These are phyloP conservation scores for Colletotrichum sp. DNA, from an alignment of 2,329 filamentous ascomycete genomes.

Conservation along the genomic window DNA sequence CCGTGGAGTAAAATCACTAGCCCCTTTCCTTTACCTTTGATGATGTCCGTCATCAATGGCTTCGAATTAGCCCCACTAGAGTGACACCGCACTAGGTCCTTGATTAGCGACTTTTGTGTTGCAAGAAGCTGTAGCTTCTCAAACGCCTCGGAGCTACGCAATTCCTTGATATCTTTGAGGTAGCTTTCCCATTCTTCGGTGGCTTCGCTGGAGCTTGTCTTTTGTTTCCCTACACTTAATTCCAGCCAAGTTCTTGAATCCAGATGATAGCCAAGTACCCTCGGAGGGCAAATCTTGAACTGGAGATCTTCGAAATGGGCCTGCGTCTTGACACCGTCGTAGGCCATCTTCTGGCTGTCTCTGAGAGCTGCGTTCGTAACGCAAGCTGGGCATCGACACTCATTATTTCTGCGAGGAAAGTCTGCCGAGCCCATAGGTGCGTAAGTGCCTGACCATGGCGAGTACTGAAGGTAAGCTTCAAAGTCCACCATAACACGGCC, in stretches of 20 bases:
- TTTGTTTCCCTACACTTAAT: background rate
- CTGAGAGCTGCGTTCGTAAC: background rate
- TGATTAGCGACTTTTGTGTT: background rate
- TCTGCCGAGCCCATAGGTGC: background rate
- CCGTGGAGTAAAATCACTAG: conserved; percentile 54
- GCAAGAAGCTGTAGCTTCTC: background rate
- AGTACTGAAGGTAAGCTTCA: background rate
- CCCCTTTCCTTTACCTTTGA: conserved; percentile 30
- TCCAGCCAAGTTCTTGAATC: background rate
- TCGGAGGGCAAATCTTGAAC: background rate
- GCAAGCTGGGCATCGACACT: background rate
- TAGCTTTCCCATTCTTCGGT: background rate
- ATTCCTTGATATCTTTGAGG: background rate
- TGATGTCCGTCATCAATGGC: background rate
- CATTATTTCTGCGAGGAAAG: background rate
- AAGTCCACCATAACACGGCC: background rate
- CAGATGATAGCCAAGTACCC: background rate
- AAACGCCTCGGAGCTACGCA: background rate
- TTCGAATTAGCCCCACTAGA: background rate
- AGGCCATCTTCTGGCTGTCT: background rate
- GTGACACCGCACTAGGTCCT: background rate
- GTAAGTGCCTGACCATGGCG: background rate
- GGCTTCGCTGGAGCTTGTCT: background rate
- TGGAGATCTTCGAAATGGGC: background rate
- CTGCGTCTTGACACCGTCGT: background rate